Evolutionary conservation across 306 rosid species (phyloP).

Genomic region (Sechiopsis laciniata): DNA sequence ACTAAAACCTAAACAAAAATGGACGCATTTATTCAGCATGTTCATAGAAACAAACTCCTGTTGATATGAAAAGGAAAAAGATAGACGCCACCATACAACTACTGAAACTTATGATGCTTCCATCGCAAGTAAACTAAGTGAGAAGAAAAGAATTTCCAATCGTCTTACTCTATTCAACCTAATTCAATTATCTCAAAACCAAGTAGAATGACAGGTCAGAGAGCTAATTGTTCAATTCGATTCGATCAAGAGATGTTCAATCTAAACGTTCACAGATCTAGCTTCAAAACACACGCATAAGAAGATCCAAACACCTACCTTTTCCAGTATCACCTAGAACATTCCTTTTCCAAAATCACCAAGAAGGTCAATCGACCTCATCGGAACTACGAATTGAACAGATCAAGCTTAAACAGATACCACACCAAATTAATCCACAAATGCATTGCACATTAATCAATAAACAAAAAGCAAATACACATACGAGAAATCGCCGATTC

Average conservation of each 20-base stretch:
- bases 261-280: constrained; percentile 33
- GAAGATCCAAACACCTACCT: too few species aligned
- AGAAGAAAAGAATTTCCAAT: not conserved
- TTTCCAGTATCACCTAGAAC: not conserved
- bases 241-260: not conserved
- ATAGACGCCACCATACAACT: not conserved
- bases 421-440: constrained; percentile 13
- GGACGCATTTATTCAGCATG: not conserved
- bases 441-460: constrained; percentile 1
- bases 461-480: not conserved
- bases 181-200: constrained; percentile 8
- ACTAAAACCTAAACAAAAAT: not conserved
- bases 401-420: constrained; percentile 16
- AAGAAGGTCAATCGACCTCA: constrained; percentile 20
- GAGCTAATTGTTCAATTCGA: not conserved
- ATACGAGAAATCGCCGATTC: constrained; percentile 4
- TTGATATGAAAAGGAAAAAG: not conserved
- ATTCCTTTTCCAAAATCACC: constrained; percentile 5
- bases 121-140: constrained; percentile 1
- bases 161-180: not conserved
- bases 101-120: constrained; percentile 15
- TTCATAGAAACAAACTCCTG: not conserved
- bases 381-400: not conserved
- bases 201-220: not conserved
- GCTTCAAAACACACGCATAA: constrained; percentile 12